Evolutionary conservation across 2,329 filamentous ascomycete genomes (phyloP).

Genomic region (Aspergillus oerlinghausenensis): DNA sequence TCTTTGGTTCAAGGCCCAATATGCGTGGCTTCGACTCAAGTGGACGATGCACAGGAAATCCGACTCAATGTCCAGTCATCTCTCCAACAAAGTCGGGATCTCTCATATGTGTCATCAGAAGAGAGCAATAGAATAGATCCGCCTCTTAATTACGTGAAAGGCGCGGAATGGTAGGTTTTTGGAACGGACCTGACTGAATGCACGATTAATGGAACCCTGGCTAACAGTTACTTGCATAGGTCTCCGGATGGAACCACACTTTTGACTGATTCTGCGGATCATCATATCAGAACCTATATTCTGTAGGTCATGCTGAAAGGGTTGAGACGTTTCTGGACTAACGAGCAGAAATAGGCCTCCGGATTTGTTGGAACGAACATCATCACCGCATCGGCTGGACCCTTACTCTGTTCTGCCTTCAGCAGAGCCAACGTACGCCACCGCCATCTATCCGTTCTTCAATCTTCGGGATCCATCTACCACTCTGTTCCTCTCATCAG

Average conservation of each 20-base stretch:
- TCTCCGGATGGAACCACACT: constrained; percentile 55
- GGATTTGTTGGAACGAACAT: constrained; percentile 42
- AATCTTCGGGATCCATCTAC: constrained; percentile 47
- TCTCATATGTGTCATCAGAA: not conserved
- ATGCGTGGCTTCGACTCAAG: constrained; percentile 25
- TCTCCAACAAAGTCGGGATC: not conserved
- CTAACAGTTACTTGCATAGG: constrained; percentile 24
- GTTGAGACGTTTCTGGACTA: constrained; percentile 2
- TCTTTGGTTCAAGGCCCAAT: constrained; percentile 11
- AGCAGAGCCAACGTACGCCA: constrained; percentile 50
- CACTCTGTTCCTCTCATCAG: constrained; percentile 48
- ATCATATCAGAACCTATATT: constrained; percentile 51
- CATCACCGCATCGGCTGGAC: constrained; percentile 34
- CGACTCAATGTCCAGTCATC: not conserved
- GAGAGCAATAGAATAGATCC: not conserved
- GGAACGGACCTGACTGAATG: not conserved
- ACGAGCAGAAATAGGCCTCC: constrained; percentile 35
- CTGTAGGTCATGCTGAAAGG: constrained; percentile 34
- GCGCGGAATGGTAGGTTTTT: constrained; percentile 40
- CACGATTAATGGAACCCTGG: constrained; percentile 1
- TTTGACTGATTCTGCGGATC: constrained; percentile 50
- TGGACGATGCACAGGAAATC: not conserved
- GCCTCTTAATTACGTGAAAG: constrained; percentile 41
- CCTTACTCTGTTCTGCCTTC: constrained; percentile 46
- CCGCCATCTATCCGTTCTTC: constrained; percentile 53